phyloP scores from a whole-genome alignment of 2,329 filamentous ascomycete species.

The Pseudopyricularia cyperi region DNA sequence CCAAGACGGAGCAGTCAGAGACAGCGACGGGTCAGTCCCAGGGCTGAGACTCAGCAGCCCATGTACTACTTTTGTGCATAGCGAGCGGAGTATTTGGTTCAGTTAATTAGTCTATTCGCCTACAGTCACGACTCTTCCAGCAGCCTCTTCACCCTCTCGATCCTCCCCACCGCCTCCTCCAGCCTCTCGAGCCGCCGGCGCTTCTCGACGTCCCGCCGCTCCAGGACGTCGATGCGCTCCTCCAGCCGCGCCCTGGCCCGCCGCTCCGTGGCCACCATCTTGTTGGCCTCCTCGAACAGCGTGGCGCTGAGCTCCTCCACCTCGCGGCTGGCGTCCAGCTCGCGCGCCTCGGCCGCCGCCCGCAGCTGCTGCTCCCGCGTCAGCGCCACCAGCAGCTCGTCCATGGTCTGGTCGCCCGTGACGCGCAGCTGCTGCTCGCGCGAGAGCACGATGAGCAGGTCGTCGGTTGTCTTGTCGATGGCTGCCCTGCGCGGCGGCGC shows the following conservation, averaged over 20 bases:
- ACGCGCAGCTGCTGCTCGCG: conserved; percentile 3
- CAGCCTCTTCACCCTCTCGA: conserved; percentile 56
- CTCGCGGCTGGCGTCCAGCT: conserved; percentile 55
- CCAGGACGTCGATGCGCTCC: conserved; percentile 53
- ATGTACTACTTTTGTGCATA: not conserved
- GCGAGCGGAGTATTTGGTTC: not conserved
- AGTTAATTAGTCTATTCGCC: not conserved
- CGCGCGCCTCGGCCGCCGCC: conserved; percentile 53
- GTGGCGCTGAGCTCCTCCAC: conserved; percentile 66
- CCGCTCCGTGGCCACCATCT: conserved; percentile 73
- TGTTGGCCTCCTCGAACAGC: conserved; percentile 72
- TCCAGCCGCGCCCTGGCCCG: conserved; percentile 58
- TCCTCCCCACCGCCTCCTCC: conserved; percentile 56
- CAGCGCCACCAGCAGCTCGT: conserved; percentile 50
- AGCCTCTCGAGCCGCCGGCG: conserved; percentile 52
- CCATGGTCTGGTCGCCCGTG: conserved; percentile 12
- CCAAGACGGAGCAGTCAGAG: not conserved
- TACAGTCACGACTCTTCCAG: conserved; percentile 23
- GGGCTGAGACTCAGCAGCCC: not conserved
- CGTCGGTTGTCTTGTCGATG: conserved; percentile 2
- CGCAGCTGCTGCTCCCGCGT: conserved; percentile 54
- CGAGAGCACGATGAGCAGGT: conserved; percentile 2
- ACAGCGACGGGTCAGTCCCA: not conserved
- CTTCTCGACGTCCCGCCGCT: conserved; percentile 59
- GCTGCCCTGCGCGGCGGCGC: conserved; percentile 7